Conservation (phyloP, 805 yeast genomes). For the Scheffersomyces amazonensis region DNA sequence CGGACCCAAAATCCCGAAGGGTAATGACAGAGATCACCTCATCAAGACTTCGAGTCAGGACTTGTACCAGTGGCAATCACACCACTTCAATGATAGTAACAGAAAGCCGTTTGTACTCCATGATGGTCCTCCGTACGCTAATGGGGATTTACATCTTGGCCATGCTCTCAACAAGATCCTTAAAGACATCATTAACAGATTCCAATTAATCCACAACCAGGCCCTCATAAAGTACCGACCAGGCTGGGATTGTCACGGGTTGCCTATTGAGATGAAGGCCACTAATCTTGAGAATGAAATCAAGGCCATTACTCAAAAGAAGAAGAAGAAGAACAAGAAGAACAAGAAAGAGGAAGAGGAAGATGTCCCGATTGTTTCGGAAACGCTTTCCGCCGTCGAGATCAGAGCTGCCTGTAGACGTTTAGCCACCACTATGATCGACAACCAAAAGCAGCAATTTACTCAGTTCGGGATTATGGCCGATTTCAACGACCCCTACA, state of each 20-base stretch:
- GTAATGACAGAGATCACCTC: constrained; percentile 28
- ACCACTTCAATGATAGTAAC: constrained; percentile 12
- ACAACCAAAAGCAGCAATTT: constrained; percentile 62
- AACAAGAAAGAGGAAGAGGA: constrained; percentile 14
- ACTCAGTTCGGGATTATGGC: constrained; percentile 76
- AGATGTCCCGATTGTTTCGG: constrained; percentile 7
- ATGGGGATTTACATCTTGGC: constrained; percentile 88
- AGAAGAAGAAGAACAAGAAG: constrained; percentile 12
- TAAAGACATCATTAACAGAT: constrained; percentile 82
- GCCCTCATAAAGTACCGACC: constrained; percentile 71
- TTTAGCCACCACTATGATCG: constrained; percentile 69
- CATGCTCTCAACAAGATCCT: constrained; percentile 88
- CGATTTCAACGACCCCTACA: constrained; percentile 71
- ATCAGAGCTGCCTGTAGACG: constrained; percentile 63
- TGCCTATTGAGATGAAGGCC: constrained; percentile 93
- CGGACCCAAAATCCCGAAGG: constrained; percentile 51
- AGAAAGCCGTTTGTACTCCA: constrained; percentile 62
- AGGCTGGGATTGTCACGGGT: constrained; percentile 99
- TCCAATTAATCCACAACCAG: constrained; percentile 55
- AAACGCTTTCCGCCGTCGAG: constrained; percentile 40
- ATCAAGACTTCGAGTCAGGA: constrained; percentile 54
- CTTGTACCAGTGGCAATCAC: constrained; percentile 61
- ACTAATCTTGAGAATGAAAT: constrained; percentile 19
- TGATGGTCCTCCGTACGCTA: constrained; percentile 99
- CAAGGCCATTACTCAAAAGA: constrained; percentile 27